Evolutionary conservation across 2,329 filamentous ascomycete species (phyloP).

Genomic region (Trichoderma hamatum): DNA sequence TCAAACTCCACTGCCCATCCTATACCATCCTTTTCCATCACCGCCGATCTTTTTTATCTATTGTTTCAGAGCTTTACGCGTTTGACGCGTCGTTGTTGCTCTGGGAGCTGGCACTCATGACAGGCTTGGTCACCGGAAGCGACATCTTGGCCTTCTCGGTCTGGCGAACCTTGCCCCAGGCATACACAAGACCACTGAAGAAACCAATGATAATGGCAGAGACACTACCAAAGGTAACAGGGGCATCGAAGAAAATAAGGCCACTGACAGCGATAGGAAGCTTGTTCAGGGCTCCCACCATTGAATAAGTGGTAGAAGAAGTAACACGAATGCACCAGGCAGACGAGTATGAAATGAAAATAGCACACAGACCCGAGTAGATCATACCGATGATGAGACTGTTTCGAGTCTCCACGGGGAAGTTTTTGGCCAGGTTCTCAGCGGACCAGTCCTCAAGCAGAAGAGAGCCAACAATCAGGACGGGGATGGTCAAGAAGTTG

Average conservation of each 20-base stretch:
- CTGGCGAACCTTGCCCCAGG: constrained; percentile 48
- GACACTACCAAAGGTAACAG: constrained; percentile 88
- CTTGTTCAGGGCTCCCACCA: constrained; percentile 98
- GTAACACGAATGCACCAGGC: constrained; percentile 98
- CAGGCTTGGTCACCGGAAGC: constrained; percentile 64
- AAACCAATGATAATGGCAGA: constrained; percentile 91
- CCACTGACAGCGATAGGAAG: constrained; percentile 92
- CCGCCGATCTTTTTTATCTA: background rate
- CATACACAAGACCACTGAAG: constrained; percentile 87
- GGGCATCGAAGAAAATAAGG: constrained; percentile 92
- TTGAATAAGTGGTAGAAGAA: constrained; percentile 96
- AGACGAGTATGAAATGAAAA: constrained; percentile 99
- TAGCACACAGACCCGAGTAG: constrained; percentile 87
- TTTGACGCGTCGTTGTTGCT: constrained; percentile 84
- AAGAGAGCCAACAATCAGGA: constrained; percentile 80
- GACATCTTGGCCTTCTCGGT: constrained; percentile 73
- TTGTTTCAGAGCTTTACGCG: constrained; percentile 4
- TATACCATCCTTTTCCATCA: background rate
- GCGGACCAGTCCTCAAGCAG: constrained; percentile 90
- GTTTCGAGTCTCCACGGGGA: constrained; percentile 80
- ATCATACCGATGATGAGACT: constrained; percentile 85
- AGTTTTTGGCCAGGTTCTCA: constrained; percentile 82
- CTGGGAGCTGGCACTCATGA: constrained; percentile 83
- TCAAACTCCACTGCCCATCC: constrained; percentile 19
- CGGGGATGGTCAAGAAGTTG: constrained; percentile 94